Evolutionary conservation across 306 rosid genomes (phyloP).

Genomic region (Dicorynia guianensis): DNA sequence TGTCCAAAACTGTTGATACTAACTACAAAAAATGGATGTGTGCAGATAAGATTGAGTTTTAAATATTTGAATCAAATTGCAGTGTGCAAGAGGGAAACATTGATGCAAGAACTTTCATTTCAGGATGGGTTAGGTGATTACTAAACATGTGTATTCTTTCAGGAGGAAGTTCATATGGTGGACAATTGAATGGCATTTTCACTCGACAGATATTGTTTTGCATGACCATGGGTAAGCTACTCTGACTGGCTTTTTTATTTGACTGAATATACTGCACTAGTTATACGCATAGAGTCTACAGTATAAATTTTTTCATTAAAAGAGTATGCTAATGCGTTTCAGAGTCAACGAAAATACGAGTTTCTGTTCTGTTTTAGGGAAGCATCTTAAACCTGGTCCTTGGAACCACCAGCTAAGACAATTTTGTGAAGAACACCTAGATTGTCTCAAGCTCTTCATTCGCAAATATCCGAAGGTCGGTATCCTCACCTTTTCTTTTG

Average conservation of each 20-base stretch:
- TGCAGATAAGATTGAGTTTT: background rate
- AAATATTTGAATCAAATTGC: background rate
- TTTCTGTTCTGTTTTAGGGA: slow-evolving; percentile 61
- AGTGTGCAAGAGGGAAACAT: background rate
- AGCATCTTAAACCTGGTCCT: slow-evolving; percentile 80
- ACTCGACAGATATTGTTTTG: slow-evolving; percentile 64
- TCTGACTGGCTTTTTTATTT: slow-evolving; percentile 8
- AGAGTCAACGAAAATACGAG: slow-evolving; percentile 71
- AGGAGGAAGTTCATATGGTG: slow-evolving; percentile 84
- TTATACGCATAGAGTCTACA: slow-evolving; percentile 24
- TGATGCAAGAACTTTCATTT: slow-evolving; percentile 4
- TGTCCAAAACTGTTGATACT: background rate
- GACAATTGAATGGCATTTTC: slow-evolving; percentile 92
- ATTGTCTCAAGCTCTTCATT: slow-evolving; percentile 74
- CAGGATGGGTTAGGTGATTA: slow-evolving; percentile 23
- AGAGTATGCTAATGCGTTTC: slow-evolving; percentile 41
- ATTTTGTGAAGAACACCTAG: slow-evolving; percentile 64
- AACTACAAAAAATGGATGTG: background rate
- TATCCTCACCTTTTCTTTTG: slow-evolving; percentile 34
- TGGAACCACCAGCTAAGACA: slow-evolving; percentile 72
- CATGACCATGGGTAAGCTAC: slow-evolving; percentile 77
- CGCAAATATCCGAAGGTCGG: slow-evolving; percentile 75
- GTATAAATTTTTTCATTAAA: slow-evolving; percentile 19
- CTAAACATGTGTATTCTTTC: slow-evolving; percentile 41
- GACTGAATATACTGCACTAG: background rate